phyloP scores from a whole-genome alignment of 2,329 filamentous ascomycete genomes.

The Ambrosiella cleistominuta region DNA sequence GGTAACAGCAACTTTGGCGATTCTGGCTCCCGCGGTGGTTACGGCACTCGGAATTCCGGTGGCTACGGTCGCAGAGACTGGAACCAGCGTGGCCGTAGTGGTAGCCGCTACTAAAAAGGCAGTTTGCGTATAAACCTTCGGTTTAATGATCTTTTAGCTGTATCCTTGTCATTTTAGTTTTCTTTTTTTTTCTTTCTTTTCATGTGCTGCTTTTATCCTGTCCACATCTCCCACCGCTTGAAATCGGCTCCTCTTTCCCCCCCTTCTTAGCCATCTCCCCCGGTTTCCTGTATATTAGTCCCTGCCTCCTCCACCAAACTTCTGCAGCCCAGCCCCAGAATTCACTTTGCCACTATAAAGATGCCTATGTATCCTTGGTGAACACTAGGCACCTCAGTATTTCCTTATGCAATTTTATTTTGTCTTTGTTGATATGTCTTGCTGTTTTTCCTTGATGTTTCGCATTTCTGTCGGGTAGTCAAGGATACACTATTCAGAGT shows the following conservation, averaged over 20 bases:
- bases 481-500: no score
- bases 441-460: no score
- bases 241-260: neutral
- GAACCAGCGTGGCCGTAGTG: constrained; percentile 6
- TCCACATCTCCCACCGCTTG: neutral
- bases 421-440: no score
- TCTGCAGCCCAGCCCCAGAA: neutral
- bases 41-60: constrained; percentile 9
- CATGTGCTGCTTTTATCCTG: neutral
- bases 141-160: no score
- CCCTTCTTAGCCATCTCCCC: neutral
- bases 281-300: neutral
- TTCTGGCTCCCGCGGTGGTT: constrained; percentile 11
- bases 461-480: no score
- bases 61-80: neutral
- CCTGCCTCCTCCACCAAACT: no score
- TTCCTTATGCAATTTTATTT: neutral
- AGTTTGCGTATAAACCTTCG: no score
- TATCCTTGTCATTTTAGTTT: neutral
- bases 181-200: neutral
- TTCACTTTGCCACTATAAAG: neutral
- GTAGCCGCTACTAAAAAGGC: constrained; percentile 4
- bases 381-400: neutral
- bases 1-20: constrained; percentile 13
- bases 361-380: neutral